These are phyloP conservation scores for Aquilaria malaccensis DNA, from an alignment of 345 rosid genomes.

Conservation along the genomic window DNA sequence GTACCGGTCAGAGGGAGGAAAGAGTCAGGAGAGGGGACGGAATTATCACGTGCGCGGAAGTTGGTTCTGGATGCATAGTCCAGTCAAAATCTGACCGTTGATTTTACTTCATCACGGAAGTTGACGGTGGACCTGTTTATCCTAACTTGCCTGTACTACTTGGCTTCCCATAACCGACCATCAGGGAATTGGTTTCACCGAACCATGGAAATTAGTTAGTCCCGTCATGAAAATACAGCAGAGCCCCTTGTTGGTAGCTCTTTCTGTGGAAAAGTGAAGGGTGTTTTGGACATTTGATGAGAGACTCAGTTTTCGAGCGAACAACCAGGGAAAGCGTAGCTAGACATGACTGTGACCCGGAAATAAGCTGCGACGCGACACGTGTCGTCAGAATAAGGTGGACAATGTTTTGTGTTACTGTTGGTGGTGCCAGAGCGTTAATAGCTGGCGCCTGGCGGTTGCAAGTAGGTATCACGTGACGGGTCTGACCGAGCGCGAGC, in stretches of 20 bases:
- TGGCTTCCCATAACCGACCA: conserved; percentile 15
- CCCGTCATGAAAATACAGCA: conserved; percentile 14
- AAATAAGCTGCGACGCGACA: conserved; percentile 24
- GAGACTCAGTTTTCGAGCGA: conserved; percentile 5
- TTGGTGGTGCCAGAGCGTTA: conserved; percentile 23
- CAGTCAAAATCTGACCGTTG: conserved; percentile 26
- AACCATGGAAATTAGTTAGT: conserved; percentile 22
- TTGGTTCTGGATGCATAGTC: neutral
- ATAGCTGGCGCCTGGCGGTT: conserved; percentile 41
- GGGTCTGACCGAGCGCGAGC: conserved; percentile 16
- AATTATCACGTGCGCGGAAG: conserved; percentile 28
- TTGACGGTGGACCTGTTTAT: conserved; percentile 4
- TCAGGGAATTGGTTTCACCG: conserved; percentile 24
- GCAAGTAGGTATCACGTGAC: conserved; percentile 25
- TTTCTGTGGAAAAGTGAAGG: neutral
- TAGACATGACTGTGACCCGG: conserved; percentile 12
- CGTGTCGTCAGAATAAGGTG: conserved; percentile 25
- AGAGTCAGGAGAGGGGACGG: conserved; percentile 13
- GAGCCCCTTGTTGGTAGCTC: neutral
- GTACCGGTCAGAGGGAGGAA: conserved; percentile 30
- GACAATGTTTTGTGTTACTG: conserved; percentile 15
- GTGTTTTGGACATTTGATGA: conserved; percentile 3
- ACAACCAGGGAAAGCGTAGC: conserved; percentile 15
- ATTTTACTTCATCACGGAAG: neutral
- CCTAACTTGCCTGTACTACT: conserved; percentile 17